Evolutionary conservation across 2,329 filamentous ascomycete genomes (phyloP).

Genomic region (Sphaerulina vaccinii): DNA sequence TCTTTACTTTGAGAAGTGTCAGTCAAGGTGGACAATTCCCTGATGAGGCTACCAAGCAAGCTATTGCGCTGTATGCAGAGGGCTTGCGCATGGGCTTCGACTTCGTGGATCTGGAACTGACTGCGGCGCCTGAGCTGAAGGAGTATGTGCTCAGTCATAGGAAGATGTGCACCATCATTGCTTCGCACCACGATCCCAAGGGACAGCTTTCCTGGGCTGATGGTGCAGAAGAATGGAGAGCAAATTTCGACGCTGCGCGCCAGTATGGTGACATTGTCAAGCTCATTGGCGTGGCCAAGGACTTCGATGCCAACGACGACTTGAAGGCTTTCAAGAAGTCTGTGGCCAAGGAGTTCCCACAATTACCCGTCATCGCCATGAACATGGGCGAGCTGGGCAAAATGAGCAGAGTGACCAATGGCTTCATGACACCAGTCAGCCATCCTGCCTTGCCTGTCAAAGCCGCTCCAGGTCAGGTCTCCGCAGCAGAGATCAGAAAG

Average conservation of each 20-base stretch:
- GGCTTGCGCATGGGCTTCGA: conserved; percentile 84
- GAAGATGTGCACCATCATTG: conserved; percentile 79
- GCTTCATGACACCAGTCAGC: conserved; percentile 91
- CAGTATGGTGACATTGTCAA: conserved; percentile 94
- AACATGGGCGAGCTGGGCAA: conserved; percentile 92
- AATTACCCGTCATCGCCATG: conserved; percentile 82
- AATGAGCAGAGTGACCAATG: conserved; percentile 84
- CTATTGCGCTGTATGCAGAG: conserved; percentile 70
- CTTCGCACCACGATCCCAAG: conserved; percentile 88
- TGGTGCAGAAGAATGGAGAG: conserved; percentile 68
- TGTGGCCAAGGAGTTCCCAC: conserved; percentile 68
- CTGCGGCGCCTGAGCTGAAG: conserved; percentile 74
- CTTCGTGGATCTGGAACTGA: conserved; percentile 90
- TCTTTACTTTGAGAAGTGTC: conserved; percentile 86
- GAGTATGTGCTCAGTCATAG: conserved; percentile 52
- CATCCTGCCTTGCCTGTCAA: conserved; percentile 88
- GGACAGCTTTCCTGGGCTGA: conserved; percentile 82
- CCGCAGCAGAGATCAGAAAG: conserved; percentile 80
- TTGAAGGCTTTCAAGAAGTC: conserved; percentile 77
- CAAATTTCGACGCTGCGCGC: conserved; percentile 83
- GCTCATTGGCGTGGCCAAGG: conserved; percentile 77
- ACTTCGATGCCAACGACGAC: conserved; percentile 80
- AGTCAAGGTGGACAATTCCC: conserved; percentile 87
- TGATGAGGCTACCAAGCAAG: conserved; percentile 63
- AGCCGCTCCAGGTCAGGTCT: conserved; percentile 90